Conservation (phyloP, 768 basidiomycete genomes). For the Tubosaeta sp. region DNA sequence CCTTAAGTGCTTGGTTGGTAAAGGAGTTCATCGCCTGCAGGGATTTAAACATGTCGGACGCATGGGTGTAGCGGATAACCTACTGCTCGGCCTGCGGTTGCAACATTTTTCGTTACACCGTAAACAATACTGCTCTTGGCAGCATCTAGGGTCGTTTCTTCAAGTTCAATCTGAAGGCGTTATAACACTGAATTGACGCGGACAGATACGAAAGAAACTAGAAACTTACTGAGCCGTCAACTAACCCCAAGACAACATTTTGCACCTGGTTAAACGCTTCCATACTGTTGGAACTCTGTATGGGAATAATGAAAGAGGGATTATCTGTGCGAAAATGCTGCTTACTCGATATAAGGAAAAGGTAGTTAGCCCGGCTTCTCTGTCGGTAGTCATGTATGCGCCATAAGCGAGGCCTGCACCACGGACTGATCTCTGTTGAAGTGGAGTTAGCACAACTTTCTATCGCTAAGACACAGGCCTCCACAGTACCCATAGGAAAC, state of each 20-base stretch:
- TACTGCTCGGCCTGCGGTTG: constrained; percentile 86
- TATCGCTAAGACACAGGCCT: background rate
- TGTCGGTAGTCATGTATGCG: constrained; percentile 68
- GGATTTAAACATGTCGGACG: constrained; percentile 7
- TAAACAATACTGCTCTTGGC: constrained; percentile 93
- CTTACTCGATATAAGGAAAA: constrained; percentile 79
- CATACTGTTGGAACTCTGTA: constrained; percentile 73
- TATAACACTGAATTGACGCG: background rate
- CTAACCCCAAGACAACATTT: constrained; percentile 72
- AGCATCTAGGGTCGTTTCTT: constrained; percentile 78
- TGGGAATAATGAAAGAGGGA: constrained; percentile 4
- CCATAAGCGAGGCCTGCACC: constrained; percentile 95
- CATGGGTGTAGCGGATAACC: constrained; percentile 24
- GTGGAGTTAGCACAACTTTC: constrained; percentile 5
- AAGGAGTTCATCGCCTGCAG: constrained; percentile 77
- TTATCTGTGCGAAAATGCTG: constrained; percentile 1
- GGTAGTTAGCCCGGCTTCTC: constrained; percentile 71
- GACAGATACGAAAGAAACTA: constrained; percentile 32
- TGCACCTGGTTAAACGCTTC: constrained; percentile 79
- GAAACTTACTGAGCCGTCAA: constrained; percentile 70
- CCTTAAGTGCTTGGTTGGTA: constrained; percentile 87
- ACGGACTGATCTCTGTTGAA: constrained; percentile 72
- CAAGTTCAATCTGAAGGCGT: constrained; percentile 62
- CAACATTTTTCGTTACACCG: constrained; percentile 71
- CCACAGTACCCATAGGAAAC: constrained; percentile 79